A percentile compares a stretch with the other conserved stretches of the same genome.
Evolutionary conservation across 2,329 filamentous ascomycete species (phyloP).

Genomic region (Coniochaeta sp.): DNA sequence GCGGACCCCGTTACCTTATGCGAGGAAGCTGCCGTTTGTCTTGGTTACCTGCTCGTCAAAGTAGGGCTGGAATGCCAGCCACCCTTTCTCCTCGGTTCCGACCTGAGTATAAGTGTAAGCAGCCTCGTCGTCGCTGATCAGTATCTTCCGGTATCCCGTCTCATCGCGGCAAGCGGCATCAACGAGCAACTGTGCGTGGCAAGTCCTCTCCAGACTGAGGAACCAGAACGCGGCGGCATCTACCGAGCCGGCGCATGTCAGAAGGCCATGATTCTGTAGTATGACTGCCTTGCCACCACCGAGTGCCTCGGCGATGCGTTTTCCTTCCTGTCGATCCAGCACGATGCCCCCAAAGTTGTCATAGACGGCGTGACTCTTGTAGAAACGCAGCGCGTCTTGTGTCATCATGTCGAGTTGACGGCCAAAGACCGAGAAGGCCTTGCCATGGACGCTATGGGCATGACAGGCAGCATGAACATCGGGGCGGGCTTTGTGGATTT

Average conservation of each 20-base stretch:
- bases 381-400: conserved; percentile 35
- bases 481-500: conserved; percentile 47
- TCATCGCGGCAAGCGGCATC: conserved; percentile 39
- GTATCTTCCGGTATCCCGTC: background rate
- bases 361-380: conserved; percentile 50
- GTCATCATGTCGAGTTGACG: conserved; percentile 53
- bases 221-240: conserved; percentile 59
- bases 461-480: conserved; percentile 54
- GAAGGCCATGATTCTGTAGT: conserved; percentile 53
- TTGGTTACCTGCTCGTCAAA: background rate
- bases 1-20: background rate
- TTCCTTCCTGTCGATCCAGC: conserved; percentile 47
- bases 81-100: background rate
- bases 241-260: conserved; percentile 53
- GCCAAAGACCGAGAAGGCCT: conserved; percentile 50
- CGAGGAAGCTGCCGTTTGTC: background rate
- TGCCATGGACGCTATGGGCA: conserved; percentile 46
- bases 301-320: conserved; percentile 45
- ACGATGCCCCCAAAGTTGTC: conserved; percentile 54
- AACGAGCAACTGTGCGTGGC: conserved; percentile 48
- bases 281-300: conserved; percentile 45
- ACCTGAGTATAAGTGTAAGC: background rate
- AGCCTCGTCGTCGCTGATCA: conserved; percentile 1
- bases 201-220: conserved; percentile 51
- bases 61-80: conserved; percentile 4